These are phyloP conservation scores for Periconia macrospinosa DNA, from an alignment of 2,329 filamentous ascomycete species.

Conservation along the genomic window DNA sequence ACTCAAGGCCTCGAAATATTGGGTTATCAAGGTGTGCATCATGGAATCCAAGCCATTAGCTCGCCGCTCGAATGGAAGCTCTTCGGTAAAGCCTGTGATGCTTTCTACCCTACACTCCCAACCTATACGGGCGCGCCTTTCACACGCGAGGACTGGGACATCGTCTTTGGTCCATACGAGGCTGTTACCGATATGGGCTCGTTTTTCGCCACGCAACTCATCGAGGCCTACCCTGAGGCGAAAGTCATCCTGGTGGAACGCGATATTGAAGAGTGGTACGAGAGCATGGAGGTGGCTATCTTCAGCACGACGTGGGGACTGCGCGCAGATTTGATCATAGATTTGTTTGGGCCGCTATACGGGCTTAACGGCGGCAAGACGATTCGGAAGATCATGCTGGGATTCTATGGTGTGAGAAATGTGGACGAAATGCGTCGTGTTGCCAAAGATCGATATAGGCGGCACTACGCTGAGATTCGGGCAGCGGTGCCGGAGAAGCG, in stretches of 20 bases:
- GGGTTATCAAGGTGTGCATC: background rate
- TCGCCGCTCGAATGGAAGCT: background rate
- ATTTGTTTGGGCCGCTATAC: background rate
- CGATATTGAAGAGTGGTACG: background rate
- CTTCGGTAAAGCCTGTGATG: background rate
- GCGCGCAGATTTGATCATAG: background rate
- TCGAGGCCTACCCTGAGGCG: background rate
- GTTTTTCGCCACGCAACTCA: background rate
- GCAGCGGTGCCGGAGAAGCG: constrained; percentile 49
- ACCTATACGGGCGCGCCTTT: background rate
- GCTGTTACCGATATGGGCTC: background rate
- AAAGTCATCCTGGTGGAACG: background rate
- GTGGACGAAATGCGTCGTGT: background rate
- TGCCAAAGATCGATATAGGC: background rate
- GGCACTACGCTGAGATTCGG: constrained; percentile 2
- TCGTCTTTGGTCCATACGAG: background rate
- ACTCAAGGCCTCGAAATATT: background rate
- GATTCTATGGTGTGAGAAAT: background rate
- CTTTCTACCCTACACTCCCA: background rate
- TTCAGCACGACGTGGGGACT: background rate
- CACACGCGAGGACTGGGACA: background rate
- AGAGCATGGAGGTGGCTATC: background rate
- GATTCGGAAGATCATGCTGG: background rate
- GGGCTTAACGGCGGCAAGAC: background rate
- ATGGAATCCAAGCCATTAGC: background rate